Conservation (phyloP, 768 basidiomycete genomes). For the Russula dissimulans region DNA sequence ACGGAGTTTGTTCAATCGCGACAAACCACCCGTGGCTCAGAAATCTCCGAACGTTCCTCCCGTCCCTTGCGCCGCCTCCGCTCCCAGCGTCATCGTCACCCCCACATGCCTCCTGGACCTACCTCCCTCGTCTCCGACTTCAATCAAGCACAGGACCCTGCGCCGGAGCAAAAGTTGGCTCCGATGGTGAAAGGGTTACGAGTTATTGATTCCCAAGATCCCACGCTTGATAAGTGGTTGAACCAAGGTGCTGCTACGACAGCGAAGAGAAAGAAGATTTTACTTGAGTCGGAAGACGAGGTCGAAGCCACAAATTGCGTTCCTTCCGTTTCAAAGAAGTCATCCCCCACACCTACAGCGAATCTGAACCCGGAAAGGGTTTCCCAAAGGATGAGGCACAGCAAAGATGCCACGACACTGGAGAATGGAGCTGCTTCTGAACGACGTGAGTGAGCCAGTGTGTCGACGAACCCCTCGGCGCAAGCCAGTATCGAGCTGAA, state of each 20-base stretch:
- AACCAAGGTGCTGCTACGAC: not conserved
- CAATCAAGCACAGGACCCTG: slow-evolving; percentile 3
- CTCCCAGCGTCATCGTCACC: slow-evolving; percentile 5
- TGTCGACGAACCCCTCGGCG: not conserved
- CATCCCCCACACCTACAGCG: not conserved
- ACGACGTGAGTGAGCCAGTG: slow-evolving; percentile 1
- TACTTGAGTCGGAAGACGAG: slow-evolving; percentile 10
- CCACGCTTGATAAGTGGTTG: not conserved
- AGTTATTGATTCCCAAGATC: slow-evolving; percentile 15
- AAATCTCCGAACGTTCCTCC: not conserved
- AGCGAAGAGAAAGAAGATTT: not conserved
- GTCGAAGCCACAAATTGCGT: not conserved
- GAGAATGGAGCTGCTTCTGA: not conserved
- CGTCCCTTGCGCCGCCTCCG: not conserved
- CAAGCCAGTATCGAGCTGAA: not conserved
- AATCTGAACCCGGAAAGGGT: not conserved
- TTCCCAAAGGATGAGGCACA: not conserved
- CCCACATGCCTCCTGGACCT: not conserved
- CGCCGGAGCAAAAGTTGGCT: slow-evolving; percentile 20
- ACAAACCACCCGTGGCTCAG: not conserved
- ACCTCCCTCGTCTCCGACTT: not conserved
- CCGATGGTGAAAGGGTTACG: slow-evolving; percentile 15
- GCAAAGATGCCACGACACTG: not conserved
- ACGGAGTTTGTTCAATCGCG: slow-evolving; percentile 6
- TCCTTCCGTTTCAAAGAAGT: not conserved